A percentile compares a stretch with the other conserved stretches of the same genome.
Evolutionary conservation across 108 stramenopile species (phyloP).

Genomic region (Discostella pseudostelligera): DNA sequence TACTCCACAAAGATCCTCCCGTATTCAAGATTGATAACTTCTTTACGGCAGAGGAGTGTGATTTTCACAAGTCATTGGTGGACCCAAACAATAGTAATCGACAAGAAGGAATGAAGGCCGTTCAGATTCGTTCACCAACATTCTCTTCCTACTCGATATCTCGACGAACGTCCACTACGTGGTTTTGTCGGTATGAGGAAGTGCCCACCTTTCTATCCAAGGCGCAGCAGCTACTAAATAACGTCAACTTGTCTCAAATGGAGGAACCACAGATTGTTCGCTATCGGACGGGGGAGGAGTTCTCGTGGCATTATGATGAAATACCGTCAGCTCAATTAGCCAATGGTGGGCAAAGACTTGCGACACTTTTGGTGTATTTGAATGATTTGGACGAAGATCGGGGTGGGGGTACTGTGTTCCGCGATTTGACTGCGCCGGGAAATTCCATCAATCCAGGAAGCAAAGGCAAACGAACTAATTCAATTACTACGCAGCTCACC

Average conservation of each 20-base stretch:
- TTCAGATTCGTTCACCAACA: conserved; percentile 61
- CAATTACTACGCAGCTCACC: conserved; percentile 34
- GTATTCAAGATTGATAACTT: conserved; percentile 74
- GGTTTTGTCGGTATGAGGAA: conserved; percentile 66
- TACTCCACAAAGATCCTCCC: conserved; percentile 74
- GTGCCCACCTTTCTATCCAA: conserved; percentile 66
- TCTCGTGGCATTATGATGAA: conserved; percentile 83
- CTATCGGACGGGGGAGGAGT: conserved; percentile 71
- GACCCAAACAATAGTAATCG: conserved; percentile 6
- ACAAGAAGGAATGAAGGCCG: conserved; percentile 4
- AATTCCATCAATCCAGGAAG: neutral
- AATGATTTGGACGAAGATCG: conserved; percentile 54
- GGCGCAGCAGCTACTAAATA: conserved; percentile 44
- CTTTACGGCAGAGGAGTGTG: conserved; percentile 60
- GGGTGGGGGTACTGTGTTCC: conserved; percentile 75
- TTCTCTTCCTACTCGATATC: conserved; percentile 57
- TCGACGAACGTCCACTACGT: conserved; percentile 75
- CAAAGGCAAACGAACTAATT: neutral
- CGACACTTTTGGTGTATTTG: conserved; percentile 84
- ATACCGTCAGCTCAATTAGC: conserved; percentile 47
- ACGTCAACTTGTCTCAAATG: conserved; percentile 51
- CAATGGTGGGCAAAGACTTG: conserved; percentile 79
- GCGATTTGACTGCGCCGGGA: conserved; percentile 44
- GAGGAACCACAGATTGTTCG: conserved; percentile 84
- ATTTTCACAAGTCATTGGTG: conserved; percentile 30